phyloP scores from a whole-genome alignment of 352 stramenopile species.

The Globisporangium heterothallicum region DNA sequence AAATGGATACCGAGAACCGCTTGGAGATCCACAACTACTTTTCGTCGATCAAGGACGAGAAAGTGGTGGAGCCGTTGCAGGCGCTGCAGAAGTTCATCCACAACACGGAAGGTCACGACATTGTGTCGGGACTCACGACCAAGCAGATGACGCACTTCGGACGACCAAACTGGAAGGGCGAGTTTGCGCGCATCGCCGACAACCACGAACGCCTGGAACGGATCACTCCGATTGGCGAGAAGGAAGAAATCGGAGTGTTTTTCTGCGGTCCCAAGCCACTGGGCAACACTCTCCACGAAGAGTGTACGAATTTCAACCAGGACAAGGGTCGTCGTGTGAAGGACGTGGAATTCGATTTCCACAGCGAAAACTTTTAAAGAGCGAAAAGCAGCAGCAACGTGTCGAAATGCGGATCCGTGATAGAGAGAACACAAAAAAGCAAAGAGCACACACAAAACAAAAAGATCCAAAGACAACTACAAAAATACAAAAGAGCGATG shows the following conservation, averaged over 20 bases:
- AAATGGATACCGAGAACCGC: conserved; percentile 64
- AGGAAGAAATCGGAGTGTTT: conserved; percentile 74
- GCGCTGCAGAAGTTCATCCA: conserved; percentile 77
- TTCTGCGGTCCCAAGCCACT: conserved; percentile 67
- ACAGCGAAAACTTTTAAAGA: conserved; percentile 62
- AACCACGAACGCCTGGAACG: conserved; percentile 35
- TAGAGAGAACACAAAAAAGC: not conserved
- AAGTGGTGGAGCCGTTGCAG: conserved; percentile 49
- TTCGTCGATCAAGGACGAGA: conserved; percentile 60
- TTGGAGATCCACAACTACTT: conserved; percentile 85
- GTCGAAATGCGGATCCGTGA: too few relatives aligned
- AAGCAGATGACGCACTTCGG: conserved; percentile 79
- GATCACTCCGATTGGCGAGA: conserved; percentile 19
- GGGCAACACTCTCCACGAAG: conserved; percentile 47
- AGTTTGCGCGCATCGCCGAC: conserved; percentile 47
- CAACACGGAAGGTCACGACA: conserved; percentile 53
- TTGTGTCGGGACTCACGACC: conserved; percentile 61
- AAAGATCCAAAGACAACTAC: too few relatives aligned
- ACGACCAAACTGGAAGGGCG: conserved; percentile 64
- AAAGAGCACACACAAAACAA: not conserved
- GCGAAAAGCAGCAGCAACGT: too few relatives aligned
- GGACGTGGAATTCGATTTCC: conserved; percentile 62
- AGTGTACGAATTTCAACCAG: conserved; percentile 56
- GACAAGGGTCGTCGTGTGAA: conserved; percentile 21
- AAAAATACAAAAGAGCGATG: too few relatives aligned